Conservation (phyloP, 1,284 basidiomycete genomes). For the Irpex lacteus region DNA sequence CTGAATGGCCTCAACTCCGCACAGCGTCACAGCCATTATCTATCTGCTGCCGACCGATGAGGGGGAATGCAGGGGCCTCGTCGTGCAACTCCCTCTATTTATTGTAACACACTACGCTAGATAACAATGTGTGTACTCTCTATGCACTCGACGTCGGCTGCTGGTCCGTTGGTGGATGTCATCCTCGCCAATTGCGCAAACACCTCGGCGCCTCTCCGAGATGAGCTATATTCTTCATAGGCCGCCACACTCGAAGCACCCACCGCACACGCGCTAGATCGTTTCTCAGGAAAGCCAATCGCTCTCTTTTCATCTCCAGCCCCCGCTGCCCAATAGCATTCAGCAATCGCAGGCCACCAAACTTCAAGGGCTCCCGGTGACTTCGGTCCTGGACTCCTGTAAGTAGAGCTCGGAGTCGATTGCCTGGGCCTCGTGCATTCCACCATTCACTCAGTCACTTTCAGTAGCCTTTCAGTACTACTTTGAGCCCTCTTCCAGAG, state of each 20-base stretch:
- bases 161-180: neutral
- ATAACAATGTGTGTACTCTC: neutral
- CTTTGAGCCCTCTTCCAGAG: neutral
- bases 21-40: neutral
- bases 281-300: neutral
- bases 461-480: too few relatives aligned
- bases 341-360: neutral
- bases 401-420: neutral
- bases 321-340: neutral
- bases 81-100: neutral
- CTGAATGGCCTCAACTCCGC: neutral
- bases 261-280: neutral
- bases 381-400: neutral
- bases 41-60: neutral
- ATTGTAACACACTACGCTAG: neutral
- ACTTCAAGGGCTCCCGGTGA: neutral
- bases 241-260: neutral
- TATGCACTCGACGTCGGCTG: too few relatives aligned
- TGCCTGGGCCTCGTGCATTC: too few relatives aligned
- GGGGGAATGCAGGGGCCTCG: neutral
- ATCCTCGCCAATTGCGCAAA: constrained; percentile 1
- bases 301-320: constrained; percentile 1
- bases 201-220: neutral
- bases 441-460: neutral
- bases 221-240: neutral